phyloP scores from a whole-genome alignment of 1,139 yeast species.

The Lizanozyma gosingica region DNA sequence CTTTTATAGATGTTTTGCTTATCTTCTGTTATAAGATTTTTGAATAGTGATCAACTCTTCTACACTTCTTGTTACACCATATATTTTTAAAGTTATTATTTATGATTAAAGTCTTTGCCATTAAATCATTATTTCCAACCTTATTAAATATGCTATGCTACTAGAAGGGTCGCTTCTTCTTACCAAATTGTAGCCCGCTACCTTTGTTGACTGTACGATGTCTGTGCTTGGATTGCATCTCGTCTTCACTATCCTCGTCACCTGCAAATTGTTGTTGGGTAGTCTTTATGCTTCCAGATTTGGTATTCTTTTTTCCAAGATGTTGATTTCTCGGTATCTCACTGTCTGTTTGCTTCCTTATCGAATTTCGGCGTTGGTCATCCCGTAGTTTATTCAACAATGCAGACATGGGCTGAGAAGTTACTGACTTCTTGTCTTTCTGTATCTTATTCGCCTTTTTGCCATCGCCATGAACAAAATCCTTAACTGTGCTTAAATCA shows the following conservation, averaged over 20 bases:
- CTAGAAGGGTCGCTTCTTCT: neutral
- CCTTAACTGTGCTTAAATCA: constrained; percentile 7
- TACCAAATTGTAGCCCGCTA: constrained; percentile 6
- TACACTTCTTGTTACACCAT: no score
- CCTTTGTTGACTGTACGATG: constrained; percentile 4
- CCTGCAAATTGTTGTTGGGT: no score
- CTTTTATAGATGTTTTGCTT: no score
- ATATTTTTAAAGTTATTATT: no score
- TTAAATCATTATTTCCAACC: no score
- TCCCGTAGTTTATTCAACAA: constrained; percentile 31
- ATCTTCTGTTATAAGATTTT: no score
- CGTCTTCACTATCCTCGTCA: constrained; percentile 11
- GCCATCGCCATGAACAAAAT: constrained; percentile 12
- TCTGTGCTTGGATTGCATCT: constrained; percentile 2
- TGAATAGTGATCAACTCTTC: no score
- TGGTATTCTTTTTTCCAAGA: no score
- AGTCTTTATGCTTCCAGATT: no score
- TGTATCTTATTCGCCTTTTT: constrained; percentile 2
- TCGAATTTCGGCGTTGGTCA: constrained; percentile 1
- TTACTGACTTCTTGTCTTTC: constrained; percentile 6
- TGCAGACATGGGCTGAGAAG: constrained; percentile 29
- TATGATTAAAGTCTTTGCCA: no score
- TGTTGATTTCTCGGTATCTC: constrained; percentile 13
- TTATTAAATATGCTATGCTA: no score
- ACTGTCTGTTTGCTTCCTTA: no score